Evolutionary conservation across 208 protist species (phyloP), one percentile per base, ranked within the genome.

Genomic region (Borovskyia barvae): DNA sequence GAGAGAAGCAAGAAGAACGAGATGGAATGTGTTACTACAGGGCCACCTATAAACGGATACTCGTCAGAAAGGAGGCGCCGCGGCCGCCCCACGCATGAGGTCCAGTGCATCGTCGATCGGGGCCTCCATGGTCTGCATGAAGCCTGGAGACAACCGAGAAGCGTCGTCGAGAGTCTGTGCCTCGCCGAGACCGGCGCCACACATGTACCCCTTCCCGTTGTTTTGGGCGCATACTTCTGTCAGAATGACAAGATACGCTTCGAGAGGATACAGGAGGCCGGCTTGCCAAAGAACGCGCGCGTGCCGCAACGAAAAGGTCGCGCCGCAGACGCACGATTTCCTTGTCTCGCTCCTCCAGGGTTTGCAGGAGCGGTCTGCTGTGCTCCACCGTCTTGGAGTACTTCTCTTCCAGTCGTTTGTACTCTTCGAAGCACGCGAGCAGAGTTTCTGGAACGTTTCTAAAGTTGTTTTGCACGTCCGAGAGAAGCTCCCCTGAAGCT

Each of bases 361-460:
- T 63, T 17, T 58, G 37, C 54, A 70, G 39, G 2, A 70, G 54
- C 54, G 55, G 63, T 7, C 25, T 48, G 46, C 63, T 70, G 43
- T 70, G 53, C 47, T 70, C 63, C 12, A 70, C 63, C 5, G 63
- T 70, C 24, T 58, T 62, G 29, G 39, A 32, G 54, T 70, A 70
- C 39, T 70, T 70, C 28, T 70, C 46, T 40, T 70, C 63, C 39
- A 70, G 54, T 48, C 56, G n/a, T 33, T 56, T 32, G 47, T 70
- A 70, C 35, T 70, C 63, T n/a, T 49, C 63, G 9, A 70, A 40
- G 48, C 63, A 70, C n/a, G 28, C 63, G 17, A 70, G 54, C 24
- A 70, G 32, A 24, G 52, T 58, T 9, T 51, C 40, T 11, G 61
- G 63, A 22, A 63, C 63, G 19, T 29, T 70, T n/a, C 43, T 29